Base-by-base conservation (phyloP, 768 basidiomycete genomes). In the Holtermanniella nyarrowii region DNA sequence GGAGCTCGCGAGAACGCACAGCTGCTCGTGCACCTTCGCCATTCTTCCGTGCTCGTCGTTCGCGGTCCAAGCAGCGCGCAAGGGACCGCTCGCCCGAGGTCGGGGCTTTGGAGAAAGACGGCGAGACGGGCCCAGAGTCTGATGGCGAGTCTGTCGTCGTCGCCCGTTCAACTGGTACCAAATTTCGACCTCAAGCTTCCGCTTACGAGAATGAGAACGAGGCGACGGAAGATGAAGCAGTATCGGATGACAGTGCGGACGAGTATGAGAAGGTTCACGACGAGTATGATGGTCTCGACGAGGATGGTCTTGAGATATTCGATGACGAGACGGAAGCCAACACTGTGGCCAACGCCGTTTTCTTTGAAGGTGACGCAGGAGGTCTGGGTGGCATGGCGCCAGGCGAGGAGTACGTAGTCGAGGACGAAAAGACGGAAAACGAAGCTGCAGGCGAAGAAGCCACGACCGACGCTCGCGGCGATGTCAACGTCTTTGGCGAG, bases 291-390 rank as follows among this genome's bases (percentile, higher is more conserved):
- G 42, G 56, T 16, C 50, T 61, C 21, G 54, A 79, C 23, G 77
- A 76, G 46, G 77, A 79, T 54, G 71, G 73, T 26, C 61, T 54
- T 47, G 54, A 59, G 23, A 58, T 60, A 16, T 83, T 89, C 55
- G 87, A 93, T 71, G 78, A 81, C 31, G 75, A 85, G 58, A 96
- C 90, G 0, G 84, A 85, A 68, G 77, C 80, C 59, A 96, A 96
- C 70, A 93, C 90, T 1, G 85, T 88, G 69, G 81, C 77, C 58
- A 91, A 91, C 62, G 68, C 70, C 0, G 59, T 66, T 37, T 70
- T 64, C 53, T 65, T 57, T 27, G 65, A 67, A 41, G 68, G 68
- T 40, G 67, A 62, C 46, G 62, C 65, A 5, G 66, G 60, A 2
- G 64, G 61, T 22, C 49, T 62, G n/a, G 63, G 61, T 4, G 66